Evolutionary conservation across 768 basidiomycete species (phyloP).

Genomic region (Paxillus involutus): DNA sequence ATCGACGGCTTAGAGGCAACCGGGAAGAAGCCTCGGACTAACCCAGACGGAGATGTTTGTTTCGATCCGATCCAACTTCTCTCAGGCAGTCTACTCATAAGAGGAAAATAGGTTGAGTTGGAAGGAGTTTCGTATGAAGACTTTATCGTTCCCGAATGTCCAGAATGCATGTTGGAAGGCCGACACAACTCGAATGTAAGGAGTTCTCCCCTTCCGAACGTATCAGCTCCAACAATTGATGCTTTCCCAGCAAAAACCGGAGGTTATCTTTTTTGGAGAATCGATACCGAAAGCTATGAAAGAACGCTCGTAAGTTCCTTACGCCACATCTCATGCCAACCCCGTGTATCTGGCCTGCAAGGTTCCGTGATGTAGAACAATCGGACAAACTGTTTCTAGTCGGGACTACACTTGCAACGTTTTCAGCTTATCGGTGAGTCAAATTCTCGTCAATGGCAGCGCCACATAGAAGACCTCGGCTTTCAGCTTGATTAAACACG

Average conservation of each 20-base stretch:
- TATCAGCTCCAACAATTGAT: background rate
- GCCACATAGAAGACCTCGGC: constrained; percentile 1
- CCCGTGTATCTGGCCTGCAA: constrained; percentile 22
- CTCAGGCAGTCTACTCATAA: background rate
- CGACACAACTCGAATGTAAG: constrained; percentile 60
- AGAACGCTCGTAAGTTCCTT: constrained; percentile 63
- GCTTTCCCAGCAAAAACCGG: constrained; percentile 67
- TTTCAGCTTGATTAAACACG: constrained; percentile 73
- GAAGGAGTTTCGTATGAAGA: constrained; percentile 75
- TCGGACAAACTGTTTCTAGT: constrained; percentile 74
- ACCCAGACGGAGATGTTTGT: constrained; percentile 91
- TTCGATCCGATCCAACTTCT: background rate
- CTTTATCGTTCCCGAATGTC: constrained; percentile 81
- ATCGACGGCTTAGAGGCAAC: constrained; percentile 61
- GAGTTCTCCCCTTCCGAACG: constrained; percentile 11
- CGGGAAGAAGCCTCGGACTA: constrained; percentile 67
- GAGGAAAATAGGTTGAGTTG: constrained; percentile 64
- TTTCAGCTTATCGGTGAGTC: constrained; percentile 79
- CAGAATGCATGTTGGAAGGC: constrained; percentile 58
- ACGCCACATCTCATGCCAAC: background rate
- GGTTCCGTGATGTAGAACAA: constrained; percentile 56
- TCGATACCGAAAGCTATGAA: constrained; percentile 68
- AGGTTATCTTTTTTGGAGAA: constrained; percentile 89
- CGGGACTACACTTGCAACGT: constrained; percentile 92
- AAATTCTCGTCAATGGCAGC: background rate